Conservation (phyloP, 805 yeast genomes). For the Torulaspora gathmanii region DNA sequence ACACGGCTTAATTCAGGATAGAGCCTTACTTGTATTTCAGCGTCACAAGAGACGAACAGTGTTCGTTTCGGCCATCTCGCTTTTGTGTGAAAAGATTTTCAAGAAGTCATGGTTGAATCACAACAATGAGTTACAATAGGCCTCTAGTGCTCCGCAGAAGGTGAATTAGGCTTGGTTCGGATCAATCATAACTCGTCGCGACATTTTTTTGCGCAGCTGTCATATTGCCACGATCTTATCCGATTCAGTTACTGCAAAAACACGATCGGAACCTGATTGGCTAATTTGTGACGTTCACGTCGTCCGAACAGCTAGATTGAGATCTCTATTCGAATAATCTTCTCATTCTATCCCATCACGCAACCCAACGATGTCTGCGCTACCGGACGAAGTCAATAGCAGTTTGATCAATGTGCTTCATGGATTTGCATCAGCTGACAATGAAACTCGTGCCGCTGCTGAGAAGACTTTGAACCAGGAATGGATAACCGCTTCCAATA, state of each 20-base stretch:
- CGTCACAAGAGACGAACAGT: constrained; percentile 1
- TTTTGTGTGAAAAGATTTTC: constrained; percentile 3
- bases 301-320: not conserved
- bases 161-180: not conserved
- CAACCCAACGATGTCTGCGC: constrained; percentile 33
- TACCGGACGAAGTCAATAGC: constrained; percentile 58
- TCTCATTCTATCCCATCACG: not conserved
- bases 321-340: not conserved
- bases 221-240: not conserved
- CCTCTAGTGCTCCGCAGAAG: not conserved
- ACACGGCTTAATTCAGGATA: not conserved
- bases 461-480: constrained; percentile 66
- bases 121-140: not conserved
- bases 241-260: not conserved
- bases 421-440: constrained; percentile 76
- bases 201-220: not conserved
- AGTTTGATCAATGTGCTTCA: constrained; percentile 53
- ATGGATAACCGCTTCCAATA: constrained; percentile 67
- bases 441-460: constrained; percentile 67
- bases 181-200: not conserved
- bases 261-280: not conserved
- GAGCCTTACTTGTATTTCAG: not conserved
- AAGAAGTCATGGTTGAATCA: not conserved
- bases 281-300: not conserved
- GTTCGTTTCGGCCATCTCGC: not conserved